Base-by-base conservation (phyloP, 2,329 filamentous ascomycete species). In the Furcasterigmium furcatum region DNA sequence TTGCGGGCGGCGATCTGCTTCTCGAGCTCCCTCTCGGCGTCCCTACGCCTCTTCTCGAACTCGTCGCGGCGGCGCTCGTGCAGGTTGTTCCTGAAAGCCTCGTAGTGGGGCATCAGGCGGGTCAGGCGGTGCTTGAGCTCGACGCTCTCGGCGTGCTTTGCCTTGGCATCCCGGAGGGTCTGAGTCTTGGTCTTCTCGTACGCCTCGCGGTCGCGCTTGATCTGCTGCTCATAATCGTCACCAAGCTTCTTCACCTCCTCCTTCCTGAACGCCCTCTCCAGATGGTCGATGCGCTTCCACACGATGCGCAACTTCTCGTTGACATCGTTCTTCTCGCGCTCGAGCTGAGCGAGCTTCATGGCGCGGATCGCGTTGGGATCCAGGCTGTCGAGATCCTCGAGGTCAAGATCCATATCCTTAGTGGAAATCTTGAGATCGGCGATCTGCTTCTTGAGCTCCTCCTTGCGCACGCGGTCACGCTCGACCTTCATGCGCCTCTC, bases 311-410 rank as follows among this genome's bases (percentile, higher is more conserved):
- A 82, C 64, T 88, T 90, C 71, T 96, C 91, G 53, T 88, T 89
- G 55, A 96, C 84, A 62, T 94, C 91, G 61, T 92, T 95, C 85
- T 97, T 99, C 77, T 97, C 94, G 58, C 92, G 91, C 73, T 97
- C 94, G 10, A 99, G 82, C 69, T 96, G 92, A 50, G 89, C 87
- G 47, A 99, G 81, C 77, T 97, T 97, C 73, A 99, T 87, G 56
- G 88, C 87, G 65, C 94, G 91, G 57, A 99, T 88, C 53, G 87
- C 85, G 67, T 90, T 91, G 66, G 85, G 88, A 68, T 97, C 91
- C 46, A 96, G 80, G 54, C 88, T 88, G 51, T 94, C 86, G 45
- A 96, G 76, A 58, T 96, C 84, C 46, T 87, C 85, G 46, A 89
- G 70, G 57, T 91, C 90, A 51, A 96, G 85, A 53, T 85, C 77